Conservation (phyloP, 768 basidiomycete species). For the Lactifluus subvellereus region DNA sequence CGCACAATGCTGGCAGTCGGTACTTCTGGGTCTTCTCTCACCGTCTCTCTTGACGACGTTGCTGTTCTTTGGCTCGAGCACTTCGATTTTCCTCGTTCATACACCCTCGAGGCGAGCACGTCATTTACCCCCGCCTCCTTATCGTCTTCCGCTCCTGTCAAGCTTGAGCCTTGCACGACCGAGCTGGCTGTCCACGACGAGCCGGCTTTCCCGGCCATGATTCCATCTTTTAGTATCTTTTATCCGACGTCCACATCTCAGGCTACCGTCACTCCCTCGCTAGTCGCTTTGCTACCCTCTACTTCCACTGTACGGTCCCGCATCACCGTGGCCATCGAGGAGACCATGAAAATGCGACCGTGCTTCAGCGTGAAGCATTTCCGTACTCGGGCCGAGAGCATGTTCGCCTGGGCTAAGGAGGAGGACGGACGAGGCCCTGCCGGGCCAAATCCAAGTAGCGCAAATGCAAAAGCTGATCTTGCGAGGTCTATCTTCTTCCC, state of each 20-base stretch:
- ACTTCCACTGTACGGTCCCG: constrained; percentile 35
- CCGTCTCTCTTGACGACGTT: constrained; percentile 53
- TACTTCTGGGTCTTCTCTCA: constrained; percentile 41
- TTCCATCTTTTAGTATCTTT: constrained; percentile 15
- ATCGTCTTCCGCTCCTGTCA: constrained; percentile 22
- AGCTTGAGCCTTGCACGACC: constrained; percentile 17
- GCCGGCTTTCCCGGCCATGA: constrained; percentile 24
- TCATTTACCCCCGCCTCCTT: constrained; percentile 10
- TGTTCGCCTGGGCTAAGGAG: constrained; percentile 40
- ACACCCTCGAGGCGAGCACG: constrained; percentile 22
- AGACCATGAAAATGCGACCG: constrained; percentile 43
- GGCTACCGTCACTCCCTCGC: constrained; percentile 35
- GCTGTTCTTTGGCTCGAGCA: constrained; percentile 58
- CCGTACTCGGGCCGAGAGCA: constrained; percentile 38
- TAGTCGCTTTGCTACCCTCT: constrained; percentile 39
- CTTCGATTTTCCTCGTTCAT: constrained; percentile 33
- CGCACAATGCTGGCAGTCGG: constrained; percentile 37
- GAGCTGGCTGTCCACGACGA: constrained; percentile 20
- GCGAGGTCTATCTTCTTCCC: constrained; percentile 23
- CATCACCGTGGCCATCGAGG: constrained; percentile 36
- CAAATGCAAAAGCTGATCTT: constrained; percentile 19
- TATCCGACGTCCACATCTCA: constrained; percentile 23
- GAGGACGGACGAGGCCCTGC: constrained; percentile 24
- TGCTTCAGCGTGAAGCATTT: constrained; percentile 47
- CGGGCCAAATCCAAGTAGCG: constrained; percentile 3